Evolutionary conservation across 345 rosid genomes (phyloP).

Genomic region (Populus ilicifolia): DNA sequence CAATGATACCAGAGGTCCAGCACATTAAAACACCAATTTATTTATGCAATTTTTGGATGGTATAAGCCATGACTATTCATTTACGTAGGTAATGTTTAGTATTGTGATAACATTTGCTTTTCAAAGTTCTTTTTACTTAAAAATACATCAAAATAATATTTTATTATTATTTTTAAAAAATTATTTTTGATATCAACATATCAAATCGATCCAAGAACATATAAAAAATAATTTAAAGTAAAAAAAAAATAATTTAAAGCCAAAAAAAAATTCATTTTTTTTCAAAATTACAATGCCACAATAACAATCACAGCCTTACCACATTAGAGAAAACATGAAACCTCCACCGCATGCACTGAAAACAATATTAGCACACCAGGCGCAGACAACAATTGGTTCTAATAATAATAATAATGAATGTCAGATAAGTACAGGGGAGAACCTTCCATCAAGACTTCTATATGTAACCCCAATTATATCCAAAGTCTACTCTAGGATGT

Average conservation of each 20-base stretch:
- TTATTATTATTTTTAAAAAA: too few species aligned
- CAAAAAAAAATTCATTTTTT: too few species aligned
- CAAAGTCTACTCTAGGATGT: conserved; percentile 90
- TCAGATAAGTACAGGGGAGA: background rate
- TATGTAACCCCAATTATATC: conserved; percentile 88
- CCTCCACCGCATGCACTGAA: background rate
- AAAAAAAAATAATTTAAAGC: too few species aligned
- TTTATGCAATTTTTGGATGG: background rate
- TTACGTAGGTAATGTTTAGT: background rate
- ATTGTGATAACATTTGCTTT: too few species aligned
- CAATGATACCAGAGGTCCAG: background rate
- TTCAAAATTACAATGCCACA: too few species aligned
- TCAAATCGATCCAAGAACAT: too few species aligned
- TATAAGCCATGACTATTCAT: background rate
- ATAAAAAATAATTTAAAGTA: too few species aligned
- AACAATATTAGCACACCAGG: background rate
- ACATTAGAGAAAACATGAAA: background rate
- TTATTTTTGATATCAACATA: too few species aligned
- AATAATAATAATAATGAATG: background rate
- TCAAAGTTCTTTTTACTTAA: accelerated
- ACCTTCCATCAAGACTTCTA: conserved; percentile 94
- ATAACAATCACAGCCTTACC: too few species aligned
- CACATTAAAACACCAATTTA: background rate
- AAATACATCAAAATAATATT: too few species aligned
- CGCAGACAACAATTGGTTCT: background rate